A percentile compares a stretch with the other conserved stretches of the same genome.
phyloP scores from a whole-genome alignment of 2,329 filamentous ascomycete species.

The Zopfia rhizophila region DNA sequence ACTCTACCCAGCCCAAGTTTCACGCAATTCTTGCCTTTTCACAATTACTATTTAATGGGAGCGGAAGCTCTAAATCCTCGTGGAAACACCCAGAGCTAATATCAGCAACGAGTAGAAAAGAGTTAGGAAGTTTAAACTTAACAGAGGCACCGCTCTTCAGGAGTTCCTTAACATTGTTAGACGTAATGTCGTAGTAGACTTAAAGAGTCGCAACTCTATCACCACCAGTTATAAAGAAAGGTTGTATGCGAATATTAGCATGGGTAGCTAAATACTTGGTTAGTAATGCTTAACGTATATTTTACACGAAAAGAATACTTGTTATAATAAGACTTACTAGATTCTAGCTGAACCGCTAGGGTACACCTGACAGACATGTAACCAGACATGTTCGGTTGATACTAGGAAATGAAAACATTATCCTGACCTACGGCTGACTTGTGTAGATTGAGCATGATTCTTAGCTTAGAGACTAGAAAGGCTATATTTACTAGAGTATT shows the following conservation, averaged over 20 bases:
- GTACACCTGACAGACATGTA: no score
- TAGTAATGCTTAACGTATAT: no score
- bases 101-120: slow-evolving; percentile 2
- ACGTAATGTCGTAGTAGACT: no score
- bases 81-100: slow-evolving; percentile 5
- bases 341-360: no score
- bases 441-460: slow-evolving; percentile 12
- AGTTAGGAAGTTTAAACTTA: not conserved
- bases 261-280: no score
- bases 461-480: slow-evolving; percentile 6
- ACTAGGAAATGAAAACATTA: slow-evolving; percentile 38
- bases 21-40: slow-evolving; percentile 18
- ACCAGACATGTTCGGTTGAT: slow-evolving; percentile 35
- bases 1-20: slow-evolving; percentile 18
- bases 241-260: no score
- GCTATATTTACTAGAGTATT: slow-evolving; percentile 2
- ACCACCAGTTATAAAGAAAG: no score
- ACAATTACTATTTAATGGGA: slow-evolving; percentile 5
- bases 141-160: no score
- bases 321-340: no score
- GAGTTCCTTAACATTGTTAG: no score
- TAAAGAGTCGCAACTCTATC: no score
- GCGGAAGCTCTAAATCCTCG: slow-evolving; percentile 3
- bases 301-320: no score
- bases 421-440: slow-evolving; percentile 13